Evolutionary conservation across 225 moss, liverwort and hornwort species (phyloP).

Genomic region (Antitrichia curtipendula): DNA sequence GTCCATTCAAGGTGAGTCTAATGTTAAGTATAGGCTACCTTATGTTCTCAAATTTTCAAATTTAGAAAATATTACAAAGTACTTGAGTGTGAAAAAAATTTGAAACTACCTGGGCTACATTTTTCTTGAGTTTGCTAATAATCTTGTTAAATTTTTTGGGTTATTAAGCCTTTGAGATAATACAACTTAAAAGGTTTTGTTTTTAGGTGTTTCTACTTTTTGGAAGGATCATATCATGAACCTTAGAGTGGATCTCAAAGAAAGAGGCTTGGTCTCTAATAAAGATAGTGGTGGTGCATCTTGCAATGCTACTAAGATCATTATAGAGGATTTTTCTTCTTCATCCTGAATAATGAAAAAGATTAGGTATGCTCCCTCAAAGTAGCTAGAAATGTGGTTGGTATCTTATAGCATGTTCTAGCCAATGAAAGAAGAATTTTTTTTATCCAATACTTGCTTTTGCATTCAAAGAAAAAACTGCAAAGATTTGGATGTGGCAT

Average conservation of each 20-base stretch:
- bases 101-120: rapidly evolving
- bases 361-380: rapidly evolving
- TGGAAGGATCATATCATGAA: neutral
- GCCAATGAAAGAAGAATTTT: neutral
- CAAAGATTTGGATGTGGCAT: neutral
- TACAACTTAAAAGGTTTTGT: neutral
- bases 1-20: neutral
- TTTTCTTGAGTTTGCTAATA: neutral
- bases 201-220: neutral
- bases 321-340: neutral
- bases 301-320: too few species aligned
- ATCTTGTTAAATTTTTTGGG: neutral
- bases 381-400: too few species aligned
- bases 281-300: neutral
- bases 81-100: neutral
- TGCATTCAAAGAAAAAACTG: neutral
- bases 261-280: too few species aligned
- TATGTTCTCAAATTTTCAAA: neutral
- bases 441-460: neutral
- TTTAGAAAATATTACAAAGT: neutral
- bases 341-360: neutral
- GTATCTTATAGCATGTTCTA: neutral
- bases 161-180: neutral
- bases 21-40: rapidly evolving
- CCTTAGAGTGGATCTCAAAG: neutral